A percentile compares a stretch with the other conserved stretches of the same genome.
These are phyloP conservation scores for Calonectria hongkongensis DNA, from an alignment of 2,329 filamentous ascomycete species.

Conservation along the genomic window DNA sequence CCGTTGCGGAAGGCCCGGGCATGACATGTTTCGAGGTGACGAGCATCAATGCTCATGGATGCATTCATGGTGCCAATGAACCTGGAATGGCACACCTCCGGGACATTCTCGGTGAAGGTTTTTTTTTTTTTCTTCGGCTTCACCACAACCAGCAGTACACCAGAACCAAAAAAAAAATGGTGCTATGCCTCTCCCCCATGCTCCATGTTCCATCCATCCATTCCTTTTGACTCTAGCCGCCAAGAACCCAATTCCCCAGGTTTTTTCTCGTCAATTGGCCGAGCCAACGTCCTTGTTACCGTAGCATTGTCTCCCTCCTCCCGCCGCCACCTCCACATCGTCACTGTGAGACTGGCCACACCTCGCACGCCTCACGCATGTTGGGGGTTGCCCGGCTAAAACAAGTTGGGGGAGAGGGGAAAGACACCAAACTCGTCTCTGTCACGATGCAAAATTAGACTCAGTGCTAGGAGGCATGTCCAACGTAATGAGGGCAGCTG, in stretches of 20 bases:
- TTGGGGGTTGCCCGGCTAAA: constrained; percentile 19
- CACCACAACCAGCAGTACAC: not conserved
- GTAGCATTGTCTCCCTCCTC: constrained; percentile 22
- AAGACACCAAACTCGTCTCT: not conserved
- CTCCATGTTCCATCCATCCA: not conserved
- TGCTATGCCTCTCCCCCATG: not conserved
- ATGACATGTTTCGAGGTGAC: not conserved
- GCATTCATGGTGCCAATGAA: constrained; percentile 6
- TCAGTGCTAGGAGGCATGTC: not conserved
- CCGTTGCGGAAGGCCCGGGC: constrained; percentile 5
- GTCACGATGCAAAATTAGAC: not conserved
- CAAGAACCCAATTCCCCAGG: constrained; percentile 14
- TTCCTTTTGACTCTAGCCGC: not conserved
- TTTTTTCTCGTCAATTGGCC: constrained; percentile 17
- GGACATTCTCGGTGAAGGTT: constrained; percentile 29
- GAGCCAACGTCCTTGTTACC: not conserved
- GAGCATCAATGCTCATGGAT: not conserved
- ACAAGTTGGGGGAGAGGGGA: constrained; percentile 3
- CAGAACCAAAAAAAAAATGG: not conserved
- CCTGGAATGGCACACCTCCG: constrained; percentile 22
- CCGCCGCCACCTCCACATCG: constrained; percentile 24
- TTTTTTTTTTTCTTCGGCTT: not conserved
- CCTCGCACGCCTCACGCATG: not conserved
- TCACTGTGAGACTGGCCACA: constrained; percentile 6
- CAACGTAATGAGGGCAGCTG: not conserved